Percentiles rank a stretch among this genome's conserved stretches.
These are phyloP conservation scores for Hymenoscyphus linearis DNA, from an alignment of 2,329 filamentous ascomycete genomes.

Conservation along the genomic window DNA sequence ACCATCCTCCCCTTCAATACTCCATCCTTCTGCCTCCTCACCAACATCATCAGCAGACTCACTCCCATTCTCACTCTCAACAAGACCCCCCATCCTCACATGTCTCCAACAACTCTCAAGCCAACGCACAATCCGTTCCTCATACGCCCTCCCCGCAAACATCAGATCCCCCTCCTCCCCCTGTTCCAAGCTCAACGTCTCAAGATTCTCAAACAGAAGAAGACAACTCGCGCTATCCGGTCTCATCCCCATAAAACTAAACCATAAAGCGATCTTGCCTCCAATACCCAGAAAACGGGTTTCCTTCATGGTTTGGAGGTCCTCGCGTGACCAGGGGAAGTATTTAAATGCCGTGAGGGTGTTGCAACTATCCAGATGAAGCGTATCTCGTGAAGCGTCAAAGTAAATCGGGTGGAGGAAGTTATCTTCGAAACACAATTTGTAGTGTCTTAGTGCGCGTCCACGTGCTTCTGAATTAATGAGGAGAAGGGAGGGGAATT, in stretches of 20 bases:
- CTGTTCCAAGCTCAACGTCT: background rate
- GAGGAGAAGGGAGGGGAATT: constrained; percentile 3
- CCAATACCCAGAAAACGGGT: background rate
- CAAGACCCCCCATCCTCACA: background rate
- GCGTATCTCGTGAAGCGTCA: background rate
- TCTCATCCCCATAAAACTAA: background rate
- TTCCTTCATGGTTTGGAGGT: background rate
- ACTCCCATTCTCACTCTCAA: background rate
- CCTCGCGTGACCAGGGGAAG: background rate
- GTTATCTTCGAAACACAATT: constrained; percentile 3
- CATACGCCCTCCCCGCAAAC: background rate
- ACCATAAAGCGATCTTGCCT: background rate
- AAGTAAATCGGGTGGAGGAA: constrained; percentile 1
- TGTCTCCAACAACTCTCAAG: background rate
- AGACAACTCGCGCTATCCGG: background rate
- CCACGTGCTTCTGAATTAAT: constrained; percentile 5
- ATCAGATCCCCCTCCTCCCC: background rate
- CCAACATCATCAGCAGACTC: background rate
- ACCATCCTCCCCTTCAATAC: background rate
- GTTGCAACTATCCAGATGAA: background rate
- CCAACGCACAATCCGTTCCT: background rate
- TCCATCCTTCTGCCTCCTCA: background rate
- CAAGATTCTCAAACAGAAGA: background rate
- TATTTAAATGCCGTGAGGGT: background rate
- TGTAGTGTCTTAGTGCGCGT: constrained; percentile 7